A percentile compares a stretch with the other conserved stretches of the same genome.
phyloP scores from a whole-genome alignment of 176 grass and related monocot species.

The Oryza officinalis region DNA sequence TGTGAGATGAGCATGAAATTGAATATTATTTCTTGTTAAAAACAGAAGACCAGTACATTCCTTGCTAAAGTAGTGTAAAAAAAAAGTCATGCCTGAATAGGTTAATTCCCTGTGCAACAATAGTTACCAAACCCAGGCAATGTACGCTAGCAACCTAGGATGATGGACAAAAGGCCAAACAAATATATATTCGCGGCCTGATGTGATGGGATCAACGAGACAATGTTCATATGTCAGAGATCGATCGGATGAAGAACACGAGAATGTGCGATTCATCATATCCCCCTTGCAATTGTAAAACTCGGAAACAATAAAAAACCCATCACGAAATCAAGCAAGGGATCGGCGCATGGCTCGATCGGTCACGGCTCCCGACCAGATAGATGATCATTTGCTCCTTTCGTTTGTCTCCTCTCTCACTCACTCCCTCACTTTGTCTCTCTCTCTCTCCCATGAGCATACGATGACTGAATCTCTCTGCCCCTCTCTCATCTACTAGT shows the following conservation, averaged over 20 bases:
- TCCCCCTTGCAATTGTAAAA: neutral
- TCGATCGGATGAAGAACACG: conserved; percentile 14
- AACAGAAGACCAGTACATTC: neutral
- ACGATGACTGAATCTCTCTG: conserved; percentile 14
- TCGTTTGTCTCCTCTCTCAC: neutral
- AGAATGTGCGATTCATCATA: conserved; percentile 23
- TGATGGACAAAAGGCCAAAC: neutral
- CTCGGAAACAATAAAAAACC: conserved; percentile 23
- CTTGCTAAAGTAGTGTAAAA: neutral
- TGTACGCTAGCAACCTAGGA: neutral
- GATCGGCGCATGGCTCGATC: conserved; percentile 44
- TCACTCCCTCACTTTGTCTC: neutral
- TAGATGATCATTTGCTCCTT: conserved; percentile 26
- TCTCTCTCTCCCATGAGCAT: conserved; percentile 38
- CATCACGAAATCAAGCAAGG: conserved; percentile 42
- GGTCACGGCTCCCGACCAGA: conserved; percentile 32
- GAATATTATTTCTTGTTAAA: neutral
- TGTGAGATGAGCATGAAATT: neutral
- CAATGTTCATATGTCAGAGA: conserved; percentile 23
- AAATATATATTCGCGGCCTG: conserved; percentile 7
- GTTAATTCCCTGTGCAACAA: neutral
- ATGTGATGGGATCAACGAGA: conserved; percentile 34
- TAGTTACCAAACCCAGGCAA: neutral
- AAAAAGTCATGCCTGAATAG: neutral
- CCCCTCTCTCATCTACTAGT: neutral